Evolutionary conservation across 768 basidiomycete species (phyloP).

Genomic region (Lyophyllum shimeji): DNA sequence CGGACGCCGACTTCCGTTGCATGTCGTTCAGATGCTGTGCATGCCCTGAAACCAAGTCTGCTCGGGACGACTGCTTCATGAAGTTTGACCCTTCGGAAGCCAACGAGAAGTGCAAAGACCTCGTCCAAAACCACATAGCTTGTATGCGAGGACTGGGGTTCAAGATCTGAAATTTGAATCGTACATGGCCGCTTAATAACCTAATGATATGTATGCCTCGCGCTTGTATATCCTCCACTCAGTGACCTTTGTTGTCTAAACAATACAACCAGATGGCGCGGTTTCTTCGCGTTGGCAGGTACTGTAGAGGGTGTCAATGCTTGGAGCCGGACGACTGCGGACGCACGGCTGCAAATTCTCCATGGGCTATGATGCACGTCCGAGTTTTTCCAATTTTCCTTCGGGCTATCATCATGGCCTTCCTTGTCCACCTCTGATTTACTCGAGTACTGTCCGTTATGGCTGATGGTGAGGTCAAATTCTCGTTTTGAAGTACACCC

Average conservation of each 20-base stretch:
- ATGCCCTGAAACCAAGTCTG: conserved; percentile 89
- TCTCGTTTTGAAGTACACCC: too few species aligned
- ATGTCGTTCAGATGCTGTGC: conserved; percentile 82
- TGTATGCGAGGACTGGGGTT: conserved; percentile 95
- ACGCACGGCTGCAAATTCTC: neutral
- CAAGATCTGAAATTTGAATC: conserved; percentile 52
- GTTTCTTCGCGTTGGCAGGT: neutral
- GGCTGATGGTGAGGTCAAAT: neutral
- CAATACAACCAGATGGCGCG: neutral
- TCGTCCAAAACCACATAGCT: conserved; percentile 77
- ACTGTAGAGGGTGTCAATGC: neutral
- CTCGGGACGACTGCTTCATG: conserved; percentile 94
- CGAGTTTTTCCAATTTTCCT: neutral
- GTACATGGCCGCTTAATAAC: neutral
- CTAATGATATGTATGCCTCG: neutral
- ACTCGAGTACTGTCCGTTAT: neutral
- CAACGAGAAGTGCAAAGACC: conserved; percentile 75
- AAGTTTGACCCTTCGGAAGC: conserved; percentile 63
- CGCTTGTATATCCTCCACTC: neutral
- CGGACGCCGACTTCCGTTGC: neutral
- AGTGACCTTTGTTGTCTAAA: neutral
- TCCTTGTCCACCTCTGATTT: too few species aligned
- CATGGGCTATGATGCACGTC: neutral
- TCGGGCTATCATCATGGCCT: too few species aligned
- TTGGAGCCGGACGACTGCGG: neutral